A percentile compares a stretch with the other conserved stretches of the same genome.
Conservation (phyloP, 1,139 yeast species). For the Lizanozyma gosingica region DNA sequence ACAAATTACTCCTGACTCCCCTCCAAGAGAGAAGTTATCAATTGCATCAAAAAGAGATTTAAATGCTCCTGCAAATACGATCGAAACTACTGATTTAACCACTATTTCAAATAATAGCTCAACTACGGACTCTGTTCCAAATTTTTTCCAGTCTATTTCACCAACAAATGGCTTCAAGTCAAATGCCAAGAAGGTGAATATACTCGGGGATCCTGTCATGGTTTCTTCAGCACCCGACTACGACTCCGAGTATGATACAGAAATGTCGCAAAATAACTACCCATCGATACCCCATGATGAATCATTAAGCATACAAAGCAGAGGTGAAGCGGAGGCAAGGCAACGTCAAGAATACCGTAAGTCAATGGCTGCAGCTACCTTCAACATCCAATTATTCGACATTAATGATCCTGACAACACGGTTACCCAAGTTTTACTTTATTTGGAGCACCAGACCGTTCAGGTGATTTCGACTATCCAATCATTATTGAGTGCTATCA, state of each 20-base stretch:
- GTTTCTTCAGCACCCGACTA: slow-evolving; percentile 2
- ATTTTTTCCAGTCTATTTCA: no score
- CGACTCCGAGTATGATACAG: slow-evolving; percentile 6
- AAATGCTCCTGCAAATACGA: no score
- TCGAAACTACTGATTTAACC: no score
- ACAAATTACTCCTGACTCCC: no score
- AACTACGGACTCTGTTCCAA: no score
- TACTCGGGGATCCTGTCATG: neutral
- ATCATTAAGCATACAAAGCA: slow-evolving; percentile 8
- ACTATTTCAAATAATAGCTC: no score
- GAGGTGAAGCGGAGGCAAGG: slow-evolving; percentile 29
- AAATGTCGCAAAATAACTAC: slow-evolving; percentile 6
- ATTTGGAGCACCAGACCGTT: slow-evolving; percentile 89
- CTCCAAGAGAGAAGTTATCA: no score
- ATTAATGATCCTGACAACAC: slow-evolving; percentile 85
- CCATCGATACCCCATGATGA: neutral
- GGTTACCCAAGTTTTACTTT: slow-evolving; percentile 71
- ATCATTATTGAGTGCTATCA: slow-evolving; percentile 64
- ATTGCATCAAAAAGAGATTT: no score
- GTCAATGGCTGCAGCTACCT: slow-evolving; percentile 47
- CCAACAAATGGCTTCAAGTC: neutral
- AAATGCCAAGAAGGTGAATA: neutral
- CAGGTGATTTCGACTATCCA: slow-evolving; percentile 89
- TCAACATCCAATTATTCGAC: slow-evolving; percentile 67
- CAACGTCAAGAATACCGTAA: slow-evolving; percentile 41